A percentile compares a stretch with the other conserved stretches of the same genome.
phyloP scores from a whole-genome alignment of 2,329 filamentous ascomycete species.

The Alternaria triticina region DNA sequence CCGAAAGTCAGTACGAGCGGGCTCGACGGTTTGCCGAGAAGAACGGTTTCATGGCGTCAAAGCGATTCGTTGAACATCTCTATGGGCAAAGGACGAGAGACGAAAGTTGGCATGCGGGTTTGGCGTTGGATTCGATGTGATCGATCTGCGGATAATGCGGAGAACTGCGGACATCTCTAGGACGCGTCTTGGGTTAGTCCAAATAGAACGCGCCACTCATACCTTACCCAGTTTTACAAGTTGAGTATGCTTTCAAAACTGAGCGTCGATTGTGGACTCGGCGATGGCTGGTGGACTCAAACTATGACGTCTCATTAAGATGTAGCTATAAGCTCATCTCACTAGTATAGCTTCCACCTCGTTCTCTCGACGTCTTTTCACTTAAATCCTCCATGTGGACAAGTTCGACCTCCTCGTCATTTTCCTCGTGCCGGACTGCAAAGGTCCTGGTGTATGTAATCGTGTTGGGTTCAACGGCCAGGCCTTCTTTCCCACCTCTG shows the following conservation, averaged over 20 bases:
- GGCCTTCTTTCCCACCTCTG: not conserved
- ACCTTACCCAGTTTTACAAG: not conserved
- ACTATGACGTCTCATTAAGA: not conserved
- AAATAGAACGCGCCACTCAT: not conserved
- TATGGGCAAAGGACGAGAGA: not conserved
- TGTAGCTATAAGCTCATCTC: not conserved
- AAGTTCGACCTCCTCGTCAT: conserved; percentile 1
- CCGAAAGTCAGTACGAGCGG: not conserved
- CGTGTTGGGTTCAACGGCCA: not conserved
- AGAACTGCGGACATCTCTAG: not conserved
- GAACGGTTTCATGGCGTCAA: not conserved
- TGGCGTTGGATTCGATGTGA: not conserved
- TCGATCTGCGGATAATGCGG: not conserved
- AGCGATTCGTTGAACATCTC: not conserved
- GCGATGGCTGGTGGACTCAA: no score
- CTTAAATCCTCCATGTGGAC: not conserved
- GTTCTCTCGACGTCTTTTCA: not conserved
- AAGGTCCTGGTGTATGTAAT: conserved; percentile 12
- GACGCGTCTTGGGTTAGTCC: not conserved
- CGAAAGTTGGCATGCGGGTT: not conserved
- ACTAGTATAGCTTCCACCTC: not conserved
- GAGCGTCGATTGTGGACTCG: not conserved
- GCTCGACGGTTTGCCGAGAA: not conserved
- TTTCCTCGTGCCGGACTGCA: conserved; percentile 5
- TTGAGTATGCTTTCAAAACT: not conserved